phyloP scores from a whole-genome alignment of 2,329 filamentous ascomycete genomes.

The Zymoseptoria tritici region DNA sequence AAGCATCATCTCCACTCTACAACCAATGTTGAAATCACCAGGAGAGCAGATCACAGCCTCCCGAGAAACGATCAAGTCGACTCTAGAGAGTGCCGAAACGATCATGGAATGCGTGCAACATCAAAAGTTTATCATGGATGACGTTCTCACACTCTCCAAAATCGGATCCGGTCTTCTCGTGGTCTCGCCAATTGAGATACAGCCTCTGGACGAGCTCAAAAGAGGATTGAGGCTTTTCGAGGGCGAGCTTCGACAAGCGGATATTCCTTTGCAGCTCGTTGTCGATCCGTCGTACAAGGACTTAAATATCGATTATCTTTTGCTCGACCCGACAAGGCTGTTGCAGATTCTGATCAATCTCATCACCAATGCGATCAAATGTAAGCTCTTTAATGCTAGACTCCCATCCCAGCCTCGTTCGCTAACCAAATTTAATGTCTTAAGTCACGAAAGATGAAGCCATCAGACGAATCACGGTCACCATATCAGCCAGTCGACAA shows the following conservation, averaged over 20 bases:
- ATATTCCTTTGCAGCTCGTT: slow-evolving; percentile 32
- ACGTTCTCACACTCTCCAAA: slow-evolving; percentile 39
- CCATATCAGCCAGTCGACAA: slow-evolving; percentile 5
- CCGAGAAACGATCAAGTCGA: slow-evolving; percentile 2
- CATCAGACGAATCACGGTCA: slow-evolving; percentile 29
- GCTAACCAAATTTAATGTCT: too few relatives aligned
- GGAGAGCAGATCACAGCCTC: neutral
- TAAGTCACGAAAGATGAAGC: slow-evolving; percentile 20
- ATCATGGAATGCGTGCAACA: slow-evolving; percentile 24
- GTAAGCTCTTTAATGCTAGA: too few relatives aligned
- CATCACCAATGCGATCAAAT: slow-evolving; percentile 23
- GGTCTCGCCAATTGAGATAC: slow-evolving; percentile 31
- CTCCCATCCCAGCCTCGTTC: too few relatives aligned
- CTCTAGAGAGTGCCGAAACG: slow-evolving; percentile 21
- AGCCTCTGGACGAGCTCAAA: slow-evolving; percentile 27
- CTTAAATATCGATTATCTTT: slow-evolving; percentile 9
- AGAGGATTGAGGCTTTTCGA: slow-evolving; percentile 34
- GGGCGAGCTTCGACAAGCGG: slow-evolving; percentile 29
- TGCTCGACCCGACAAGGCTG: slow-evolving; percentile 17
- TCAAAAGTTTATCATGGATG: slow-evolving; percentile 38
- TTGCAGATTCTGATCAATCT: slow-evolving; percentile 23
- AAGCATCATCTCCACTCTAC: slow-evolving; percentile 23
- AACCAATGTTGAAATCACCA: neutral
- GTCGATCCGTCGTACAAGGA: slow-evolving; percentile 21
- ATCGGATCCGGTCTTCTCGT: slow-evolving; percentile 26